Evolutionary conservation across 2,329 filamentous ascomycete genomes (phyloP).

Genomic region (Paracorniculantispora psalliotae): DNA sequence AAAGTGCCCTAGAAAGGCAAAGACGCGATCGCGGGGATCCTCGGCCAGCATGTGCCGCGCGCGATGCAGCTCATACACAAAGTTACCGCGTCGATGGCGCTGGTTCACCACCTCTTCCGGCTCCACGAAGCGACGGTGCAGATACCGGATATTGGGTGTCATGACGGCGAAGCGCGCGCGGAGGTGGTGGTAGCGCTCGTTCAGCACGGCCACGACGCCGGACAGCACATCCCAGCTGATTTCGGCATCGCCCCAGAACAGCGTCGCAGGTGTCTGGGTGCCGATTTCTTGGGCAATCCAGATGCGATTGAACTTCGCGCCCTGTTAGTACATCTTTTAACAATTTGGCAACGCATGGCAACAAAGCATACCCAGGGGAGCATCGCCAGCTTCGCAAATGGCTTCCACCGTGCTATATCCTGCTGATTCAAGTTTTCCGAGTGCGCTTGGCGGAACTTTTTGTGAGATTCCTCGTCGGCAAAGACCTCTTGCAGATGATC

Average conservation of each 20-base stretch:
- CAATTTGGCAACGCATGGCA: too few relatives aligned
- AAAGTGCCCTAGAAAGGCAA: conserved; percentile 33
- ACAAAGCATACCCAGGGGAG: conserved; percentile 28
- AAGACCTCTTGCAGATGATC: conserved; percentile 26
- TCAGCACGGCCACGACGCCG: conserved; percentile 26
- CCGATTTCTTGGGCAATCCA: conserved; percentile 36
- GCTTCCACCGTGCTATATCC: conserved; percentile 25
- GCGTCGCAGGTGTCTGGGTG: conserved; percentile 27
- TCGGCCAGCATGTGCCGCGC: conserved; percentile 28
- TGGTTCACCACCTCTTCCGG: conserved; percentile 24
- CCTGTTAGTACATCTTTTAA: conserved; percentile 2
- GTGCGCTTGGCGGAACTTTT: conserved; percentile 24
- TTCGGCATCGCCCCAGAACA: conserved; percentile 30
- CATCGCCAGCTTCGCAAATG: conserved; percentile 28
- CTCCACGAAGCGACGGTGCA: conserved; percentile 30
- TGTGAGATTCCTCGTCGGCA: conserved; percentile 25
- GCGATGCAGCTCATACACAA: conserved; percentile 33
- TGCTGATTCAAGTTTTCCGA: conserved; percentile 27
- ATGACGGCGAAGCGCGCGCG: conserved; percentile 25
- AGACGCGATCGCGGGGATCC: conserved; percentile 31
- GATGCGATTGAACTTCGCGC: conserved; percentile 28
- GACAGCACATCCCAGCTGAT: conserved; percentile 31
- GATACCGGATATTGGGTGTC: conserved; percentile 30
- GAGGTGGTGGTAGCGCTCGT: conserved; percentile 29
- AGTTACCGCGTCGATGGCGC: conserved; percentile 28